phyloP scores from a whole-genome alignment of 2,329 filamentous ascomycete genomes.

The Fusarium sp. region DNA sequence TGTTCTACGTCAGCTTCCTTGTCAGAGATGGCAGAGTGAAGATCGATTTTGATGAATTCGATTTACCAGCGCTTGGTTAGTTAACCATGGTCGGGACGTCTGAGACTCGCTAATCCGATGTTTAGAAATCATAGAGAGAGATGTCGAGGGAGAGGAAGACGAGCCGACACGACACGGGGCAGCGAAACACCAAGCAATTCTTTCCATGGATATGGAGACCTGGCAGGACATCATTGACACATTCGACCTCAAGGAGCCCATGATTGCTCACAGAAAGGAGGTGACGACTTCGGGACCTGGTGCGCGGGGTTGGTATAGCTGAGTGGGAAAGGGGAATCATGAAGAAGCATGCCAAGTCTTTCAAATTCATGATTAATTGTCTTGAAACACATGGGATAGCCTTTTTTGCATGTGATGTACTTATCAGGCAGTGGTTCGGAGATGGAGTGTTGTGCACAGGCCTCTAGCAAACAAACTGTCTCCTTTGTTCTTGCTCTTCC shows the following conservation, averaged over 20 bases:
- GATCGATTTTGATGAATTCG: constrained; percentile 76
- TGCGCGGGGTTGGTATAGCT: constrained; percentile 73
- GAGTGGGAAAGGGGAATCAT: constrained; percentile 13
- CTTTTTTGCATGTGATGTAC: neutral
- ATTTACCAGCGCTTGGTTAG: constrained; percentile 83
- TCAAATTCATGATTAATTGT: constrained; percentile 7
- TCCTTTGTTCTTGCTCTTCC: constrained; percentile 22
- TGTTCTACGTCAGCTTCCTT: constrained; percentile 96
- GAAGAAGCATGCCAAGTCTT: neutral
- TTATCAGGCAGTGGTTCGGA: constrained; percentile 2
- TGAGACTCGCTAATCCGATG: constrained; percentile 25
- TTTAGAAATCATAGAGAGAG: constrained; percentile 50
- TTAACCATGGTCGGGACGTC: constrained; percentile 30
- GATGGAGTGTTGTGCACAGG: constrained; percentile 6
- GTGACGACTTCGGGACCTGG: constrained; percentile 61
- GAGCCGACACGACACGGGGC: constrained; percentile 60
- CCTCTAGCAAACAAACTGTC: neutral
- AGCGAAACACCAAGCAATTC: constrained; percentile 83
- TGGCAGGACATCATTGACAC: constrained; percentile 82
- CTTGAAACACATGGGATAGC: neutral
- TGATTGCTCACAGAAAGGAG: constrained; percentile 85
- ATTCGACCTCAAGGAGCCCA: constrained; percentile 78
- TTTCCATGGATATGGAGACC: constrained; percentile 84
- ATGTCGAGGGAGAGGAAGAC: constrained; percentile 59
- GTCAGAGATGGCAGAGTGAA: constrained; percentile 85